Evolutionary conservation across 129 eudicot species (phyloP).

Genomic region (Lactuca saligna): DNA sequence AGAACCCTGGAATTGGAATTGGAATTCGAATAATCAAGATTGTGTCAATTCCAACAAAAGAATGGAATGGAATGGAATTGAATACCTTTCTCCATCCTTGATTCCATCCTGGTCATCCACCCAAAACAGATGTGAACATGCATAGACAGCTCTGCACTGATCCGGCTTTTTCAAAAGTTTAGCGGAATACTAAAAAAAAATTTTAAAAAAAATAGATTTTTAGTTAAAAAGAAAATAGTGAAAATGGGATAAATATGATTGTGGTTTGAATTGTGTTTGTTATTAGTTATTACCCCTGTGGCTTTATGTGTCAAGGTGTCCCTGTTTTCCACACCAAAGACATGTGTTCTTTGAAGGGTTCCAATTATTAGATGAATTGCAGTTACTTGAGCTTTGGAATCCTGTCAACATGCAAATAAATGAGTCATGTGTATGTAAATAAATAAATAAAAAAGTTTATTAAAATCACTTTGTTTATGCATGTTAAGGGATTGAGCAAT

Average conservation of each 20-base stretch:
- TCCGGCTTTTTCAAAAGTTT: slow-evolving; percentile 95
- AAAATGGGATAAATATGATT: neutral
- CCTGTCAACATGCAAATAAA: slow-evolving; percentile 44
- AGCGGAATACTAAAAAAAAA: slow-evolving; percentile 92
- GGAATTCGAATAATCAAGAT: neutral
- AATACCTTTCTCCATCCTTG: slow-evolving; percentile 88
- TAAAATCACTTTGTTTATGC: neutral
- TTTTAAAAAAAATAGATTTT: slow-evolving; percentile 1
- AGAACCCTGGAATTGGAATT: slow-evolving; percentile 58
- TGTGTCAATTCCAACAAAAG: neutral
- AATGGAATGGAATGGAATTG: slow-evolving; percentile 7
- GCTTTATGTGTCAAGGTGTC: slow-evolving; percentile 98
- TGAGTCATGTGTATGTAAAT: neutral
- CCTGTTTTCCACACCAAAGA: slow-evolving; percentile 92
- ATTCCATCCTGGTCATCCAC: slow-evolving; percentile 92
- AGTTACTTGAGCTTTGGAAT: slow-evolving; percentile 97
- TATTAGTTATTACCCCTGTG: slow-evolving; percentile 74
- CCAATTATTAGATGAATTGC: slow-evolving; percentile 96
- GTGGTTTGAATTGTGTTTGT: neutral
- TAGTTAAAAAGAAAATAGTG: neutral
- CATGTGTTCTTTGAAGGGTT: slow-evolving; percentile 88
- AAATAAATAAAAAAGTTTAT: neutral
- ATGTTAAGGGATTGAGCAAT: slow-evolving; percentile 6
- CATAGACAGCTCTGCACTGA: slow-evolving; percentile 98
- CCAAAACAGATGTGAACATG: slow-evolving; percentile 99